Percentiles rank a stretch among this genome's conserved stretches.
Evolutionary conservation across 208 protist species (phyloP).

Genomic region (Trichomonas tenax): DNA sequence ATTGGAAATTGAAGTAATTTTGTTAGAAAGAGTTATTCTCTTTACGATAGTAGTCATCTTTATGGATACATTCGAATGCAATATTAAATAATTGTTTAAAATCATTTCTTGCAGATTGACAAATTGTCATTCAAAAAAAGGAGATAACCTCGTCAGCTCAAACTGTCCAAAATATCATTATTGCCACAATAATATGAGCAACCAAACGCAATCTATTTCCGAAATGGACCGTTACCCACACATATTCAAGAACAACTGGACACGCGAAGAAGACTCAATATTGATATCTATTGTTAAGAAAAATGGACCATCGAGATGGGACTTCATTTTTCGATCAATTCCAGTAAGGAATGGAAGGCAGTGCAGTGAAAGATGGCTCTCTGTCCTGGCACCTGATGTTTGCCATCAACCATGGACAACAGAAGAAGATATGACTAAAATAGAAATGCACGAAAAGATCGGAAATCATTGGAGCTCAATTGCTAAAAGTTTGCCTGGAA

Average conservation of each 20-base stretch:
- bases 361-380: neutral
- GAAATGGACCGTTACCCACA: neutral
- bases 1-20: no score
- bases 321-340: neutral
- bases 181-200: no score
- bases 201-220: no score
- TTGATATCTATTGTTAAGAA: neutral
- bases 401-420: neutral
- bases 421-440: neutral
- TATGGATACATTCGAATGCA: no score
- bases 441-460: neutral
- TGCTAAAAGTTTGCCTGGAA: neutral
- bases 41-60: no score
- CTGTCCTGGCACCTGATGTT: neutral
- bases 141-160: no score
- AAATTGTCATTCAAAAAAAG: no score
- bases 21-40: no score
- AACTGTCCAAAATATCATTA: no score
- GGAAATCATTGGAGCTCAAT: neutral
- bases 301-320: neutral
- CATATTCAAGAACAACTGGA: neutral
- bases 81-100: no score
- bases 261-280: neutral
- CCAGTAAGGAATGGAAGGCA: neutral
- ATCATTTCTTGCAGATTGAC: no score